Conservation (phyloP, 768 basidiomycete species). For the Strobilomyces dryophilus region DNA sequence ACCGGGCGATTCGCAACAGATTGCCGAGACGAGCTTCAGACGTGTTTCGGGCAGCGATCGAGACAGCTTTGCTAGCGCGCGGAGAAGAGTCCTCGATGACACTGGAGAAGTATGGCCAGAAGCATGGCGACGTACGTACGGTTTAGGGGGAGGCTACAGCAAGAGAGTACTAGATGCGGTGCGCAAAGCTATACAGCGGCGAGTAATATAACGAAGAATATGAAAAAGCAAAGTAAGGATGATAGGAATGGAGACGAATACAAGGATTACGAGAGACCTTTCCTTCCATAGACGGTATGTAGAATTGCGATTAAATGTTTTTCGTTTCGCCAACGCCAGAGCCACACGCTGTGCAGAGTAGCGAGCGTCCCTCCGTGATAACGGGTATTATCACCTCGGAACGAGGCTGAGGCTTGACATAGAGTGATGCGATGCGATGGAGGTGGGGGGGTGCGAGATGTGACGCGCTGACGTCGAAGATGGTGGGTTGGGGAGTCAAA, state of each 20-base stretch:
- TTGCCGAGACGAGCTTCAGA: neutral
- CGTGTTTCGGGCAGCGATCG: neutral
- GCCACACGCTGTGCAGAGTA: conserved; percentile 3
- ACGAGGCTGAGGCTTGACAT: conserved; percentile 2
- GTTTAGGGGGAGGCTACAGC: conserved; percentile 16
- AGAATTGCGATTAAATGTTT: conserved; percentile 16
- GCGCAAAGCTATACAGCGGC: neutral
- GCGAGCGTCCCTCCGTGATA: neutral
- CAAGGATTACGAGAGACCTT: conserved; percentile 12
- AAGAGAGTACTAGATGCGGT: conserved; percentile 1
- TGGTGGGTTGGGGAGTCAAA: conserved; percentile 34
- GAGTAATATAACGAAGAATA: neutral
- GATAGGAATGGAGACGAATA: conserved; percentile 8
- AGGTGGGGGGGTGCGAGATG: neutral
- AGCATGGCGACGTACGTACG: neutral
- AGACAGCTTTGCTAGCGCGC: neutral
- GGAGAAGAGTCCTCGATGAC: neutral
- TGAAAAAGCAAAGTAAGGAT: neutral
- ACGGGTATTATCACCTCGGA: conserved; percentile 7
- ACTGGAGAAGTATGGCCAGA: conserved; percentile 1
- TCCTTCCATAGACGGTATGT: conserved; percentile 10
- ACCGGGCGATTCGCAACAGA: conserved; percentile 4
- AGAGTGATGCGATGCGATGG: neutral
- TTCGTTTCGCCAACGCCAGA: neutral
- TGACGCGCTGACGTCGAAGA: neutral